These are phyloP conservation scores for Leavenworthia alabamica DNA, from an alignment of 345 rosid genomes.

Conservation along the genomic window DNA sequence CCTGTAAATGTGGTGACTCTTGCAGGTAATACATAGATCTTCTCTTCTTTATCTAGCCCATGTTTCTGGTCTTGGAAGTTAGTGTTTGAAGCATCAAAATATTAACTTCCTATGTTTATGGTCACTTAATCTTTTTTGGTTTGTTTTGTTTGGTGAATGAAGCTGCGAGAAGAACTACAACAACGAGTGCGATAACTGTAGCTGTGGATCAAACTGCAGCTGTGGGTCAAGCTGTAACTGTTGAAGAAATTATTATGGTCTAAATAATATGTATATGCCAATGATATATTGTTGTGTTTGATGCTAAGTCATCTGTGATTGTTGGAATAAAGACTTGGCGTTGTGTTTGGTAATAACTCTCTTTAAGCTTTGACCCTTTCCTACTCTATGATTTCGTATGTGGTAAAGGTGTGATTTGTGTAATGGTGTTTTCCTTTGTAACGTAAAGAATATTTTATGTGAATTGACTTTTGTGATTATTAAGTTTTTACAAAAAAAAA, in stretches of 20 bases:
- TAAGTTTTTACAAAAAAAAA: not conserved
- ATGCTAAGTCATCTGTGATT: conserved; percentile 19
- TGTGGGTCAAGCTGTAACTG: conserved; percentile 53
- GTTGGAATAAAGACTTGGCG: conserved; percentile 15
- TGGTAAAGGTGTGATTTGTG: conserved; percentile 14
- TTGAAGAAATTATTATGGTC: conserved; percentile 3
- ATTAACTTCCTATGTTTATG: not conserved
- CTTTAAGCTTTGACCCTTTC: conserved; percentile 18
- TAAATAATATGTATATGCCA: not conserved
- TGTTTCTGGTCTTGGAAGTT: too few relatives aligned
- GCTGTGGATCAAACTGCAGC: conserved; percentile 65
- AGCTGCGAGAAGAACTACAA: conserved; percentile 37
- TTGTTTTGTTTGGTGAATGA: not conserved
- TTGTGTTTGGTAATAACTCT: conserved; percentile 15
- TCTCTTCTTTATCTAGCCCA: not conserved
- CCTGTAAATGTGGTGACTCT: conserved; percentile 38
- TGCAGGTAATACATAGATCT: conserved; percentile 26
- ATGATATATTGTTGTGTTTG: not conserved
- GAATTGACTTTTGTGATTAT: conserved; percentile 14
- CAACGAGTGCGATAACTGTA: conserved; percentile 40
- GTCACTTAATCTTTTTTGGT: not conserved
- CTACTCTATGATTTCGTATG: conserved; percentile 1
- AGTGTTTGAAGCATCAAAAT: not conserved
- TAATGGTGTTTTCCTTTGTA: conserved; percentile 6
- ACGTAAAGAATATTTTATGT: not conserved